phyloP scores from a whole-genome alignment of 768 basidiomycete genomes.

The Rubroboletus satanas region DNA sequence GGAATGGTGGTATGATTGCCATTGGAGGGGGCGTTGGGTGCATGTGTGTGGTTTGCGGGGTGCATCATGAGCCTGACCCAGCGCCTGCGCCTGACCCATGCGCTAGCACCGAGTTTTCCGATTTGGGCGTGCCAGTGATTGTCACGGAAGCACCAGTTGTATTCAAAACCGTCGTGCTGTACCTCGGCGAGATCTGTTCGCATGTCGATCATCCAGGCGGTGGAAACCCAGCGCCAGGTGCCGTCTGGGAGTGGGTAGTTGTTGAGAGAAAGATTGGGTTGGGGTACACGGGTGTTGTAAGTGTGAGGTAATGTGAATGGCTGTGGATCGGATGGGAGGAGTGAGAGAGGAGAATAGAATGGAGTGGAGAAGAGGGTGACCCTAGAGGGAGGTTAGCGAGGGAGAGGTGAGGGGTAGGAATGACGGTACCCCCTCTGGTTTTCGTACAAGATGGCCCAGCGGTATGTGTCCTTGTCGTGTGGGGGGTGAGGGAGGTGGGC shows the following conservation, averaged over 20 bases:
- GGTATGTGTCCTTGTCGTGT: slow-evolving; percentile 50
- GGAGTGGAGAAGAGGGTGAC: slow-evolving; percentile 69
- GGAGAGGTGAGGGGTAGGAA: not conserved
- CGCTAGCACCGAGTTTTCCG: slow-evolving; percentile 58
- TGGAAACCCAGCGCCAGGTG: slow-evolving; percentile 77
- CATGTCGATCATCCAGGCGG: slow-evolving; percentile 87
- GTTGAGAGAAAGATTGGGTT: slow-evolving; percentile 53
- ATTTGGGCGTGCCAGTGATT: slow-evolving; percentile 63
- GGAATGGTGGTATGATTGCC: not conserved
- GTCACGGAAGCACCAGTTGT: slow-evolving; percentile 72
- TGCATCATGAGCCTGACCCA: slow-evolving; percentile 86
- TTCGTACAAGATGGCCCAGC: slow-evolving; percentile 78
- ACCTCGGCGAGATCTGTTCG: slow-evolving; percentile 69
- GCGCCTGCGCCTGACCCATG: slow-evolving; percentile 73
- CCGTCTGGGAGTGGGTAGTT: slow-evolving; percentile 77
- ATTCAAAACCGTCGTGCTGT: slow-evolving; percentile 82
- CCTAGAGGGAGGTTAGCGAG: slow-evolving; percentile 30
- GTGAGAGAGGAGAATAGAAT: slow-evolving; percentile 64
- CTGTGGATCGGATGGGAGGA: slow-evolving; percentile 69
- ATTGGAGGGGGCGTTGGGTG: not conserved
- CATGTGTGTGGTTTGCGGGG: slow-evolving; percentile 38
- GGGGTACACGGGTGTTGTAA: slow-evolving; percentile 38
- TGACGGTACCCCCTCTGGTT: slow-evolving; percentile 72
- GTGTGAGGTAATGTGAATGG: slow-evolving; percentile 62
- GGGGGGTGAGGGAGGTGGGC: slow-evolving; percentile 19